Evolutionary conservation across 2,329 filamentous ascomycete species (phyloP).

Genomic region (Ophioceras dolichostomum): DNA sequence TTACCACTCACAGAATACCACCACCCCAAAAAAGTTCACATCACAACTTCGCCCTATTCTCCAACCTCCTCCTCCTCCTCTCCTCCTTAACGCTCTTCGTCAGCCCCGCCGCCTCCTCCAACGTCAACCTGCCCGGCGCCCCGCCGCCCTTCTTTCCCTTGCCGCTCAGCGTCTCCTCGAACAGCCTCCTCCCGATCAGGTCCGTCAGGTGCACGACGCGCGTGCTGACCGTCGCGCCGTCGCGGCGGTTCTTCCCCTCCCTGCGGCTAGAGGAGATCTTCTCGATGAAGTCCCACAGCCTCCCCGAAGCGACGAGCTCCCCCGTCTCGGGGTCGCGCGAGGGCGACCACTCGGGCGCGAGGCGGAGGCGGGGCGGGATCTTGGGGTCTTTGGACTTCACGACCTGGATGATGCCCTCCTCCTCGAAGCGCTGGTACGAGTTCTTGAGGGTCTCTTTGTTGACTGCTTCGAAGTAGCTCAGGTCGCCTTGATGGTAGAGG

Average conservation of each 20-base stretch:
- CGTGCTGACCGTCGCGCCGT: conserved; percentile 77
- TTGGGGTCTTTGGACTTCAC: conserved; percentile 56
- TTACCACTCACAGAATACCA: no score
- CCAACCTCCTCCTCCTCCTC: conserved; percentile 33
- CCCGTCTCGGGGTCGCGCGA: conserved; percentile 49
- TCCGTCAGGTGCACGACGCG: conserved; percentile 72
- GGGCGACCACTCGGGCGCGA: conserved; percentile 67
- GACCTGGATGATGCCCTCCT: conserved; percentile 77
- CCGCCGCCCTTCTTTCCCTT: conserved; percentile 20
- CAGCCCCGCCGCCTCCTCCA: conserved; percentile 35
- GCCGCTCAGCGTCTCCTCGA: conserved; percentile 37
- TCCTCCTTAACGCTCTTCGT: conserved; percentile 30
- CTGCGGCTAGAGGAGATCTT: conserved; percentile 70
- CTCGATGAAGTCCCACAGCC: conserved; percentile 86
- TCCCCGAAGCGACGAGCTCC: conserved; percentile 54
- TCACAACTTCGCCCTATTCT: conserved; percentile 37
- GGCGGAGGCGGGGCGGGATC: conserved; percentile 46
- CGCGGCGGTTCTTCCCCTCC: conserved; percentile 93
- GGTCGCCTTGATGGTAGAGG: conserved; percentile 90
- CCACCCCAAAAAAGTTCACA: not conserved
- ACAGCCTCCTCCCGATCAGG: conserved; percentile 57
- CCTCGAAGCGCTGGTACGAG: conserved; percentile 74
- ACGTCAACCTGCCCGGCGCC: conserved; percentile 29
- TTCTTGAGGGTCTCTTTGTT: conserved; percentile 98
- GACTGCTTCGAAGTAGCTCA: conserved; percentile 95